Conservation (phyloP, 768 basidiomycete species). For the Gloeophyllum trabeum region DNA sequence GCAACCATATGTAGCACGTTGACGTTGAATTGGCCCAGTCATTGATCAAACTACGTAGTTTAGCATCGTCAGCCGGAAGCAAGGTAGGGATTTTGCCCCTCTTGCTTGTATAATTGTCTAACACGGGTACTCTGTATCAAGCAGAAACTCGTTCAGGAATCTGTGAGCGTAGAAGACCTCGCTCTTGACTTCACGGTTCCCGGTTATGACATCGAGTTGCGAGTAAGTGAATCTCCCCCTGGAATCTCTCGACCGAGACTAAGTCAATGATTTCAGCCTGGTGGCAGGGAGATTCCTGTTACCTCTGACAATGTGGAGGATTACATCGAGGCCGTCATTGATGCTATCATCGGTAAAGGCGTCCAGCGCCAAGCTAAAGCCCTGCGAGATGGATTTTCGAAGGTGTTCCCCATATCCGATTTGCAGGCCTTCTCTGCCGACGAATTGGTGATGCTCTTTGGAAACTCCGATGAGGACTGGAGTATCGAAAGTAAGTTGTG, state of each 20-base stretch:
- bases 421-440: slow-evolving; percentile 88
- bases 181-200: slow-evolving; percentile 95
- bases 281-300: slow-evolving; percentile 73
- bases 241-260: slow-evolving; percentile 2
- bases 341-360: slow-evolving; percentile 80
- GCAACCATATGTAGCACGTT: slow-evolving; percentile 43
- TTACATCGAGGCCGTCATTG: slow-evolving; percentile 79
- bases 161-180: slow-evolving; percentile 73
- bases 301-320: slow-evolving; percentile 81
- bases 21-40: slow-evolving; percentile 83
- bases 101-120: no score
- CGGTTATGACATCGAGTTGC: slow-evolving; percentile 88
- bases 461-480: slow-evolving; percentile 98
- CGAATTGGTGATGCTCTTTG: slow-evolving; percentile 93
- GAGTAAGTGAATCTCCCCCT: slow-evolving; percentile 33
- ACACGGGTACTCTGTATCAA: no score
- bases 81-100: no score
- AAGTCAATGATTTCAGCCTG: slow-evolving; percentile 40
- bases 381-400: slow-evolving; percentile 91
- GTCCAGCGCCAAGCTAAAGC: slow-evolving; percentile 72
- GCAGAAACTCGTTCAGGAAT: slow-evolving; percentile 47
- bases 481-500: slow-evolving; percentile 65
- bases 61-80: slow-evolving; percentile 29
- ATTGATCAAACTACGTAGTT: slow-evolving; percentile 63
- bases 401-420: slow-evolving; percentile 90